A percentile compares a stretch with the other conserved stretches of the same genome.
Evolutionary conservation across 345 rosid genomes (phyloP).

Genomic region (Carallia pectinifolia): DNA sequence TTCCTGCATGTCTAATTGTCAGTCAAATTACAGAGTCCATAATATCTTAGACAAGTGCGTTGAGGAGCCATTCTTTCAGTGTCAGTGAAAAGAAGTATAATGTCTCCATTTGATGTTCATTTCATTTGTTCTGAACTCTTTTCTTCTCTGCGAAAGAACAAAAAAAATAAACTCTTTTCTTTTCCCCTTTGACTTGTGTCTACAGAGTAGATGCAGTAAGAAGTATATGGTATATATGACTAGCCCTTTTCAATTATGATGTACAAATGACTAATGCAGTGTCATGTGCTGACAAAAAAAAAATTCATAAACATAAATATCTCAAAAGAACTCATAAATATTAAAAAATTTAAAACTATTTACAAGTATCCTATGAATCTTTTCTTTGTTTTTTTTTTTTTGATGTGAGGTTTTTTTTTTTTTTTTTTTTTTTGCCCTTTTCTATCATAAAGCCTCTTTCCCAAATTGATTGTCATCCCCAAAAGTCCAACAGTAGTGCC

Average conservation of each 20-base stretch:
- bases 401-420: no score
- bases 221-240: background rate
- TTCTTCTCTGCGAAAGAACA: no score
- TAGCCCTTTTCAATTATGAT: background rate
- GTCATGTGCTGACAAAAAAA: background rate
- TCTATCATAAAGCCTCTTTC: no score
- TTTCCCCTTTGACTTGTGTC: background rate
- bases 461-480: no score
- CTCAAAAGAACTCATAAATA: no score
- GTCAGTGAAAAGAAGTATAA: background rate
- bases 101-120: background rate
- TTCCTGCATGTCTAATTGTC: conserved; percentile 37
- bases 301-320: no score
- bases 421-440: no score
- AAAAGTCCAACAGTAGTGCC: no score
- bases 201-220: conserved; percentile 17
- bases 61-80: background rate
- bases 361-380: no score
- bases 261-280: background rate
- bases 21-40: conserved; percentile 21
- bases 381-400: no score
- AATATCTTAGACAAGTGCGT: conserved; percentile 6
- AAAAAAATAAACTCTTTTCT: background rate
- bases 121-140: background rate
- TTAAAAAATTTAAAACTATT: no score